phyloP scores from a whole-genome alignment of 2,329 filamentous ascomycete genomes.

The Paecilomyces sp. region DNA sequence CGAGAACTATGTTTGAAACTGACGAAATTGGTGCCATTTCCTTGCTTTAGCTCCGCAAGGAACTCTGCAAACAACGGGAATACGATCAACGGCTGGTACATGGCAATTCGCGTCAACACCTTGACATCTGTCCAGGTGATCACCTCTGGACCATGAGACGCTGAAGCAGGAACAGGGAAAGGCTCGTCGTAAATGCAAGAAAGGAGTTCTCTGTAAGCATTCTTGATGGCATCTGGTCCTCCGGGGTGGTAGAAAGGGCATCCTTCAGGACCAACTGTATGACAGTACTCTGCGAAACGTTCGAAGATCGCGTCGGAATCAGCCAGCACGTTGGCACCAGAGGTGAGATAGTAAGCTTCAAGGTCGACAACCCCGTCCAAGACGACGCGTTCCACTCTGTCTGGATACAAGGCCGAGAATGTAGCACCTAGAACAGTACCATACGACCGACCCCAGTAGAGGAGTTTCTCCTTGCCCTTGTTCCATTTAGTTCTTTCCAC shows the following conservation, averaged over 20 bases:
- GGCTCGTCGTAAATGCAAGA: conserved; percentile 16
- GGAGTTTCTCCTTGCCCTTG: conserved; percentile 21
- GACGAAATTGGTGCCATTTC: conserved; percentile 20
- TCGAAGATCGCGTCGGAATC: conserved; percentile 31
- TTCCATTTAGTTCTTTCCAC: conserved; percentile 20
- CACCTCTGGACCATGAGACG: conserved; percentile 23
- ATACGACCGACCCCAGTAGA: conserved; percentile 40
- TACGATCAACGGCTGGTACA: conserved; percentile 24
- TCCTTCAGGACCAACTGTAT: conserved; percentile 14
- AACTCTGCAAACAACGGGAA: conserved; percentile 21
- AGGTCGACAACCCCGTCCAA: conserved; percentile 32
- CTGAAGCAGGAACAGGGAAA: conserved; percentile 21
- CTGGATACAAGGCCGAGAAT: conserved; percentile 39
- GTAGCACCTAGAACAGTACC: conserved; percentile 41
- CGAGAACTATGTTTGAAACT: conserved; percentile 22
- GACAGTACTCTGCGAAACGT: conserved; percentile 25
- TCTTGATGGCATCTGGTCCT: conserved; percentile 20
- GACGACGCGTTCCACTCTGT: conserved; percentile 24
- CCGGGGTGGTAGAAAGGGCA: conserved; percentile 25
- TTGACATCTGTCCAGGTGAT: conserved; percentile 30
- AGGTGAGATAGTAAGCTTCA: conserved; percentile 24
- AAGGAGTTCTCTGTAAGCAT: conserved; percentile 17
- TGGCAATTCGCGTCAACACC: conserved; percentile 17
- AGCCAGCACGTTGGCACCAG: conserved; percentile 16
- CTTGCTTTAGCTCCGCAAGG: conserved; percentile 16